A percentile compares a stretch with the other conserved stretches of the same genome.
phyloP scores from a whole-genome alignment of 73 alveolate species.

The Stentor coeruleus region DNA sequence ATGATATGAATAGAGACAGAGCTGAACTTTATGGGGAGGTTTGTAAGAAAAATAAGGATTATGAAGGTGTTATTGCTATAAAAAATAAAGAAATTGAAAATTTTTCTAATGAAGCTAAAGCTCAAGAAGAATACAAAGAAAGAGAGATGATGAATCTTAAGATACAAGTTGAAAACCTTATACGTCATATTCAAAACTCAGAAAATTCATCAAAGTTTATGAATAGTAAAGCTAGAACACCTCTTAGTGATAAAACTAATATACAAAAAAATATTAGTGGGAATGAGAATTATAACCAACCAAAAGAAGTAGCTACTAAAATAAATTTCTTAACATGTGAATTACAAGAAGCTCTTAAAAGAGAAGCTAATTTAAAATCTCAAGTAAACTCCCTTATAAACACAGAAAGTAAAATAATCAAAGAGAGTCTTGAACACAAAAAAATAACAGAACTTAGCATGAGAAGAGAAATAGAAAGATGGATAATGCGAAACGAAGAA shows the following conservation, averaged over 20 bases:
- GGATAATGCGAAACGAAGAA: background rate
- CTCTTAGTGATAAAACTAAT: background rate
- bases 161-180: conserved; percentile 20
- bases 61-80: background rate
- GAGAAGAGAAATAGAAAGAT: background rate
- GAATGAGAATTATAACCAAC: background rate
- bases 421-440: background rate
- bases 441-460: too few species aligned
- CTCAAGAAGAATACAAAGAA: background rate
- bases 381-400: background rate
- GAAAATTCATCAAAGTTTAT: background rate
- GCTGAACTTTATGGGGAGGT: background rate
- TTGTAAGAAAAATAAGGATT: background rate
- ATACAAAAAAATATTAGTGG: background rate
- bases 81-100: background rate
- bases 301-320: background rate
- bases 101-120: background rate
- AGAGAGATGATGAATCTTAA: background rate
- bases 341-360: background rate
- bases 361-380: background rate
- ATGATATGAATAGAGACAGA: conserved; percentile 2
- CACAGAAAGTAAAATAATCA: background rate
- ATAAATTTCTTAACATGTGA: background rate
- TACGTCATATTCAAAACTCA: background rate
- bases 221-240: background rate